Evolutionary conservation across 129 eudicot species (phyloP).

Genomic region (Lactuca sativa): DNA sequence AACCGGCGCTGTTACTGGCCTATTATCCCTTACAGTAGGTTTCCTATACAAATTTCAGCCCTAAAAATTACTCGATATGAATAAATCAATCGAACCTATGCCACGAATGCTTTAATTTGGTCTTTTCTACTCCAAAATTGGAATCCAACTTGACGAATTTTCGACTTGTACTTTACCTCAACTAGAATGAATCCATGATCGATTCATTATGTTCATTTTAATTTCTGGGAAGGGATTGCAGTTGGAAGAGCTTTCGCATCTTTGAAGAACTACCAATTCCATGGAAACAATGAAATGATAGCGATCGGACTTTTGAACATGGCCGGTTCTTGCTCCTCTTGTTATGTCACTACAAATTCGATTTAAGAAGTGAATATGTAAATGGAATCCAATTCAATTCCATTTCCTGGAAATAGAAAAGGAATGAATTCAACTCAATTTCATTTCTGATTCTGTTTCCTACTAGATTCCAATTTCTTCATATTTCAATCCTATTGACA

Average conservation of each 20-base stretch:
- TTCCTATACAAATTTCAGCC: too few relatives aligned
- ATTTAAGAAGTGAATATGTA: not conserved
- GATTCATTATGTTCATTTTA: not conserved
- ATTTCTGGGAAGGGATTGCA: conserved; percentile 82
- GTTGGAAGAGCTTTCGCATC: conserved; percentile 89
- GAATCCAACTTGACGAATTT: not conserved
- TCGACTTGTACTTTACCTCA: not conserved
- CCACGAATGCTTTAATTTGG: too few relatives aligned
- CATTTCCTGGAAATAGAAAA: too few relatives aligned
- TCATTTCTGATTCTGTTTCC: not conserved
- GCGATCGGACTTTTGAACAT: conserved; percentile 90
- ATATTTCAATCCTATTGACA: too few relatives aligned
- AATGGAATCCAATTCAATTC: not conserved
- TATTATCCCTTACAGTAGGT: too few relatives aligned
- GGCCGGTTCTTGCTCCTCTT: conserved; percentile 87
- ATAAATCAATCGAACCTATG: too few relatives aligned
- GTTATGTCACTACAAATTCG: conserved; percentile 78
- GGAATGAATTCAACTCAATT: too few relatives aligned
- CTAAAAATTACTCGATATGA: too few relatives aligned
- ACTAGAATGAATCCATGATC: not conserved
- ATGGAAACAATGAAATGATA: conserved; percentile 94
- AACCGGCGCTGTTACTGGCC: too few relatives aligned
- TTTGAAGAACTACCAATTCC: conserved; percentile 76
- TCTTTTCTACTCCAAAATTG: not conserved
- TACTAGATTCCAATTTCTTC: too few relatives aligned